Evolutionary conservation across 495 filamentous ascomycete genomes (phyloP), one percentile per base, ranked within the genome.

Genomic region (Achaetomiella virescens): DNA sequence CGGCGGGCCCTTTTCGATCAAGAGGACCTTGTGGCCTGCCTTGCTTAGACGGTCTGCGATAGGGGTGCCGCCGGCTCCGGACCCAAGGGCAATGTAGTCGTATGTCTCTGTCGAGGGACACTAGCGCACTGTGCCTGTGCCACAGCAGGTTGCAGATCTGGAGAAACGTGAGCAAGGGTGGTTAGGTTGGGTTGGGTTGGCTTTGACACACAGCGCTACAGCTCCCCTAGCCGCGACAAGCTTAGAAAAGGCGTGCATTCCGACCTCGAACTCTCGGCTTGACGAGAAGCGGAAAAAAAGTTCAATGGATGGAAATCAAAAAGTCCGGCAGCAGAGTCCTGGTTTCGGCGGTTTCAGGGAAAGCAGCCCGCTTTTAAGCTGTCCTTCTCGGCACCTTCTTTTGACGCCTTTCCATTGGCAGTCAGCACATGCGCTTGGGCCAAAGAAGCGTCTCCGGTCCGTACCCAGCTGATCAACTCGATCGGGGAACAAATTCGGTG

Each of bases 71-170:
- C 76, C 83, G 21, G 83, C 80, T 38, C 84, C 84, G 36, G 71
- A 80, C 21, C 83, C 84, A 52, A 84, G 73, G 18, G 86, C 71
- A 46, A 86, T 79, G 68, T 87, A 88, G 63, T 88, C 84, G 53
- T 79, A 86, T 12, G 75, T 77, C 33, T 64, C 62, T 12, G 29
- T 63, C 31, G 71, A 73, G 45, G 70, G 50, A 70, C 70, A n/a
- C 74, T 64, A 9, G 73, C 64, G 22, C 63, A 66, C 5, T 41
- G 42, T 64, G 70, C 20, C 76, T 75, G 59, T 1, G 59, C 53
- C 0, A 37, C 36, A 1, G 22, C 53, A 20, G 35, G 41, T 40
- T 57, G 62, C 1, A 59, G 40, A 58, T 58, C 61, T 64, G 33
- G 24, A n/a, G 20, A 6, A 27, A 27, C 1, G 21, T 50, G 21